Conservation (phyloP, 371 early-diverging fungal genomes). For the Mortierella sp. region DNA sequence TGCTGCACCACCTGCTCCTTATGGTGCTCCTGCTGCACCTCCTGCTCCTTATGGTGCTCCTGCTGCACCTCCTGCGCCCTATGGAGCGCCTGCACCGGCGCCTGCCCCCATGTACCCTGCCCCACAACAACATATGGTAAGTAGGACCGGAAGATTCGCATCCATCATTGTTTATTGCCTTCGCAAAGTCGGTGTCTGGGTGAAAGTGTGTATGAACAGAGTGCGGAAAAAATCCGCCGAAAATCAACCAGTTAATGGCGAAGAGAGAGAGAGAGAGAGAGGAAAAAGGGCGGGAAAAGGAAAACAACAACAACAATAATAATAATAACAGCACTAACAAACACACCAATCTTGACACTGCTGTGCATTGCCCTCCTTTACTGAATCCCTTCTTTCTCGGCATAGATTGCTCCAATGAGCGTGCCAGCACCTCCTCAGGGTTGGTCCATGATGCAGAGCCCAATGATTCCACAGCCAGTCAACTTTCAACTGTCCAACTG, state of each 20-base stretch:
- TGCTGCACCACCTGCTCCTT: conserved; percentile 13
- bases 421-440: conserved; percentile 47
- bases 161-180: background rate
- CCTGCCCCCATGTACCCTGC: conserved; percentile 13
- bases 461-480: conserved; percentile 12
- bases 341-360: background rate
- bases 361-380: too few species aligned
- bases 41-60: conserved; percentile 2
- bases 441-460: conserved; percentile 34
- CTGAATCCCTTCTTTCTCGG: background rate
- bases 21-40: background rate
- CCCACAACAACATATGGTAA: conserved; percentile 26
- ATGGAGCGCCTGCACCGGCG: background rate
- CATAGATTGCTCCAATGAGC: conserved; percentile 18
- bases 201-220: background rate
- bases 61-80: too few species aligned
- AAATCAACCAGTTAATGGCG: too few species aligned
- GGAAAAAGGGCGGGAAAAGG: background rate
- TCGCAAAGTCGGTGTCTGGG: background rate
- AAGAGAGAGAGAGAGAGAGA: background rate
- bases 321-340: background rate
- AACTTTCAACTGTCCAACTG: conserved; percentile 78
- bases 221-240: too few species aligned
- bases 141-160: background rate
- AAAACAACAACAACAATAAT: background rate